Evolutionary conservation across 139 green algal species (phyloP).

Genomic region (Mesotaenium endlicherianum): DNA sequence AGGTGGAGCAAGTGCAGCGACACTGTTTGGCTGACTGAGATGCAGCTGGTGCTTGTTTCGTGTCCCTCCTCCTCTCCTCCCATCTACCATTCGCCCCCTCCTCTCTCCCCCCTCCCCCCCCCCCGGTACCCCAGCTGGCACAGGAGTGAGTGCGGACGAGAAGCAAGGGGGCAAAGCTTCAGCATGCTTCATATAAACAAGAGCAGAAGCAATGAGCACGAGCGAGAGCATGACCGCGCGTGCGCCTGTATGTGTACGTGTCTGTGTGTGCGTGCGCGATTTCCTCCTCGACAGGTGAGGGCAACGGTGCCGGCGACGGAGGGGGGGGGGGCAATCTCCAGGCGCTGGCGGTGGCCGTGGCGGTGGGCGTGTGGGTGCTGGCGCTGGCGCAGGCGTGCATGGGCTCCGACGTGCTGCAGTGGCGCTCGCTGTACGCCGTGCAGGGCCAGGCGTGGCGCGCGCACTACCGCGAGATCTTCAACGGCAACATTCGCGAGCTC

Average conservation of each 20-base stretch:
- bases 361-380: background rate
- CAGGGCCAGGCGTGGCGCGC: conserved; percentile 30
- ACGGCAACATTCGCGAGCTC: conserved; percentile 35
- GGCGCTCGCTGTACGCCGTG: conserved; percentile 44
- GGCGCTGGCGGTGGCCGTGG: conserved; percentile 2
- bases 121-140: too few relatives aligned
- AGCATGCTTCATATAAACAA: too few relatives aligned
- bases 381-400: conserved; percentile 15
- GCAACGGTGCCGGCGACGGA: background rate
- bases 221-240: background rate
- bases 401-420: conserved; percentile 36
- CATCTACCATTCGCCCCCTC: too few relatives aligned
- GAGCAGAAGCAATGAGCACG: background rate
- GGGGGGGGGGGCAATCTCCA: background rate
- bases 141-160: too few relatives aligned
- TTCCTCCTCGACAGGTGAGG: too few relatives aligned
- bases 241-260: background rate
- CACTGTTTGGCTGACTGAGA: too few relatives aligned
- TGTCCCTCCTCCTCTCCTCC: background rate
- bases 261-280: background rate
- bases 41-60: too few relatives aligned
- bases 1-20: too few relatives aligned
- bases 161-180: too few relatives aligned
- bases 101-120: too few relatives aligned
- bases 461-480: conserved; percentile 47